These are phyloP conservation scores for Fistulinella cinereoalba DNA, from an alignment of 1,284 basidiomycete species.

Conservation along the genomic window DNA sequence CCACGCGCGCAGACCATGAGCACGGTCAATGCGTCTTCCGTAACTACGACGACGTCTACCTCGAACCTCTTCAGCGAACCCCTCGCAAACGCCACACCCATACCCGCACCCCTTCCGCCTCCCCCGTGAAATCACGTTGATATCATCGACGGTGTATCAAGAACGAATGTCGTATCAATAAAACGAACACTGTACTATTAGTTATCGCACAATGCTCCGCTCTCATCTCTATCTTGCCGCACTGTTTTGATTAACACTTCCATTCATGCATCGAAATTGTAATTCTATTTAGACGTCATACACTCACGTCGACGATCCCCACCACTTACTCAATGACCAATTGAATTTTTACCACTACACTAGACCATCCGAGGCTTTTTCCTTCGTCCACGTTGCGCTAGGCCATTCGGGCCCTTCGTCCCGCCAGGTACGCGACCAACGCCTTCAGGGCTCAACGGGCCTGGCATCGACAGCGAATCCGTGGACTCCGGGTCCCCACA, in stretches of 20 bases:
- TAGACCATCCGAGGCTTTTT: conserved; percentile 3
- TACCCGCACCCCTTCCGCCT: conserved; percentile 16
- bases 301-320: conserved; percentile 4
- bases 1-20: conserved; percentile 50
- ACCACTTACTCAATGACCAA: not conserved
- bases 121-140: conserved; percentile 25
- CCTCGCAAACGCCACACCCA: conserved; percentile 32
- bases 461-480: not conserved
- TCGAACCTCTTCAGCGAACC: conserved; percentile 41
- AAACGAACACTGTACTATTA: conserved; percentile 16
- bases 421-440: no score
- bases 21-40: conserved; percentile 49
- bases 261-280: not conserved
- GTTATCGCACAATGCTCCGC: conserved; percentile 1
- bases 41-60: conserved; percentile 60
- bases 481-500: not conserved
- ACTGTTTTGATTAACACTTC: conserved; percentile 16
- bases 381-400: not conserved
- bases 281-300: conserved; percentile 1
- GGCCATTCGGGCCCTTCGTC: not conserved
- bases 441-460: conserved; percentile 1
- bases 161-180: not conserved
- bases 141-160: conserved; percentile 2
- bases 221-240: conserved; percentile 5
- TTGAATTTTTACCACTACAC: conserved; percentile 9